Evolutionary conservation across 106 monocot genomes (phyloP).

Genomic region (Dactylorhiza incarnata): DNA sequence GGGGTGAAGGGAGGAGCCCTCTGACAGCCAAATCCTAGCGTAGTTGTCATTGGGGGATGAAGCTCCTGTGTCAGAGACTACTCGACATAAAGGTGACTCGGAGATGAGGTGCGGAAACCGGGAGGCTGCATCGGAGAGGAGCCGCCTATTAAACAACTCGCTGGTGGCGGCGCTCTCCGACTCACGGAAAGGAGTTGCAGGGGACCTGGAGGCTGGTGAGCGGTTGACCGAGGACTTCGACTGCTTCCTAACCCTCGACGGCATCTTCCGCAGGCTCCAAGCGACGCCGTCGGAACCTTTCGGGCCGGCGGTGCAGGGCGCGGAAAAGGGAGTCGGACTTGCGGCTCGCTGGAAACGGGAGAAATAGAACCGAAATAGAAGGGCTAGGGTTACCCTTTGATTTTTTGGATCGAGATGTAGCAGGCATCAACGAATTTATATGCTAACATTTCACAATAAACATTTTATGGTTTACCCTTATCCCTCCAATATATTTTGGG

Average conservation of each 20-base stretch:
- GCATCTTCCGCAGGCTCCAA: slow-evolving; percentile 18
- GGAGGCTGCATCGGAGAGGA: slow-evolving; percentile 33
- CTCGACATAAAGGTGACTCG: slow-evolving; percentile 38
- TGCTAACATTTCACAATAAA: too few relatives aligned
- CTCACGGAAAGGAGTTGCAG: neutral
- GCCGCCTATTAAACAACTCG: neutral
- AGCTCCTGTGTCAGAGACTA: slow-evolving; percentile 28
- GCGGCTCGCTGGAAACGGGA: too few relatives aligned
- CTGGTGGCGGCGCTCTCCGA: neutral
- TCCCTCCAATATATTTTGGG: too few relatives aligned
- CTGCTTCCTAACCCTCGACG: slow-evolving; percentile 29
- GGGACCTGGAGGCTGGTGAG: slow-evolving; percentile 13
- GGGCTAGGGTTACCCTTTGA: too few relatives aligned
- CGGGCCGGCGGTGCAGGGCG: too few relatives aligned
- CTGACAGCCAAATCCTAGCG: slow-evolving; percentile 66
- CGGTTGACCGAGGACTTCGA: slow-evolving; percentile 11
- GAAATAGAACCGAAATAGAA: too few relatives aligned
- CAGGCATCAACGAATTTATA: too few relatives aligned
- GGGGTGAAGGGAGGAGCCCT: slow-evolving; percentile 33
- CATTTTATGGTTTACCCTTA: too few relatives aligned
- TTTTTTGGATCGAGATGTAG: too few relatives aligned
- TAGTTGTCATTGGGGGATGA: slow-evolving; percentile 18
- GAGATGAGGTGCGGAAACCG: slow-evolving; percentile 39
- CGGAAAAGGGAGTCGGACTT: too few relatives aligned
- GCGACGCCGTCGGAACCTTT: too few relatives aligned